Percentiles rank a stretch among this genome's conserved stretches.
Conservation (phyloP, 73 alveolate genomes). For the Symbiodinium natans region DNA sequence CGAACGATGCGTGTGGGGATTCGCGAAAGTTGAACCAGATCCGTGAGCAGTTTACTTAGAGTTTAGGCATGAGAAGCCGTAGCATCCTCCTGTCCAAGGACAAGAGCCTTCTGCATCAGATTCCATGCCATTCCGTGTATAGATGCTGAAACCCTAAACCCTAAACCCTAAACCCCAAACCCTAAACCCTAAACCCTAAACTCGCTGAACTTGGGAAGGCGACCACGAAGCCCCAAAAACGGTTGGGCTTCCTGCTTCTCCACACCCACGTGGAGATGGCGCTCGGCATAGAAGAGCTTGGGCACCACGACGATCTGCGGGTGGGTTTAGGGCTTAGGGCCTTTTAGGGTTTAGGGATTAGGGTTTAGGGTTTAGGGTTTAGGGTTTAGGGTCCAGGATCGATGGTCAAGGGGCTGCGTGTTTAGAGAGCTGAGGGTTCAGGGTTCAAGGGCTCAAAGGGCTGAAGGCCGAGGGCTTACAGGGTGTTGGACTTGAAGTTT, state of each 20-base stretch:
- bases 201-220: background rate
- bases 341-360: background rate
- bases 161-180: too few relatives aligned
- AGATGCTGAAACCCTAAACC: too few relatives aligned
- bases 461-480: too few relatives aligned
- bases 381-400: background rate
- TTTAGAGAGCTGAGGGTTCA: background rate
- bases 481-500: too few relatives aligned
- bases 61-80: too few relatives aligned
- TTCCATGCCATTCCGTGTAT: background rate
- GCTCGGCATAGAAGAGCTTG: conserved; percentile 35
- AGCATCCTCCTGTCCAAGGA: too few relatives aligned
- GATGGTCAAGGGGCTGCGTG: background rate
- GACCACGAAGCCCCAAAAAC: background rate
- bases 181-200: too few relatives aligned
- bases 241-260: background rate
- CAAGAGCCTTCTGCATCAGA: background rate
- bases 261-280: background rate
- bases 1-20: too few relatives aligned
- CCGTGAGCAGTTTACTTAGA: too few relatives aligned
- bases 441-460: too few relatives aligned
- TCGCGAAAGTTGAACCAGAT: too few relatives aligned
- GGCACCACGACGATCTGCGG: conserved; percentile 45
- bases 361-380: too few relatives aligned
- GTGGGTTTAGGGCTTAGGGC: background rate